Percentiles rank a stretch among this genome's conserved stretches.
phyloP scores from a whole-genome alignment of 805 yeast genomes.

The Suhomyces xylopsoci region DNA sequence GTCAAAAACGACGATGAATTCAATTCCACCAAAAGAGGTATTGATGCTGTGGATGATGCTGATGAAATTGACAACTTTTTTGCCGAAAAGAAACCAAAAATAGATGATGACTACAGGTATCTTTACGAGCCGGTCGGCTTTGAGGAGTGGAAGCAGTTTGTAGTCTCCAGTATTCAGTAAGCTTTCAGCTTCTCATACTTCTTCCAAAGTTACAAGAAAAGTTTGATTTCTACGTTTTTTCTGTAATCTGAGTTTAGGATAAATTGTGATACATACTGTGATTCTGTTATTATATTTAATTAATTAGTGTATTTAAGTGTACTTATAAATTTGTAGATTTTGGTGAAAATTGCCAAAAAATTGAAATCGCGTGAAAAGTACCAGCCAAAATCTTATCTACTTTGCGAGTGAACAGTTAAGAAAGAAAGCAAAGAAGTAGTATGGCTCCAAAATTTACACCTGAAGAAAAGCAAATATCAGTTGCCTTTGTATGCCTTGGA shows the following conservation, averaged over 20 bases:
- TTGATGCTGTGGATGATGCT: conserved; percentile 20
- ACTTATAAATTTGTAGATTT: background rate
- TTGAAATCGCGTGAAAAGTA: background rate
- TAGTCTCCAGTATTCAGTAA: conserved; percentile 15
- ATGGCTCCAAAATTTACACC: conserved; percentile 15
- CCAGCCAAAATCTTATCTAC: background rate
- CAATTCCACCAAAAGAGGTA: conserved; percentile 18
- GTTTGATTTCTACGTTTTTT: background rate
- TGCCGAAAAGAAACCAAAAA: conserved; percentile 32
- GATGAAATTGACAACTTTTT: conserved; percentile 36
- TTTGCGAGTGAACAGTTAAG: background rate
- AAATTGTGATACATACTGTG: background rate
- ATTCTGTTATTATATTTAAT: background rate
- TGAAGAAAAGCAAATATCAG: conserved; percentile 41
- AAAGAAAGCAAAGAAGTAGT: background rate
- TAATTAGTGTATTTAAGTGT: background rate
- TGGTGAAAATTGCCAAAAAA: background rate
- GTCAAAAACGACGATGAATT: background rate
- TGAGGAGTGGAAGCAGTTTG: conserved; percentile 35
- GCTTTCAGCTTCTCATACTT: background rate
- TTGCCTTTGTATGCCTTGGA: conserved; percentile 89
- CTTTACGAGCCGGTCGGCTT: conserved; percentile 31
- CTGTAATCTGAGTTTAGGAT: background rate
- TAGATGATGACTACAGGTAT: conserved; percentile 15
- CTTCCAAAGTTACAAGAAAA: background rate